Conservation (phyloP, 495 filamentous ascomycete species). For the Neurospora sp. region DNA sequence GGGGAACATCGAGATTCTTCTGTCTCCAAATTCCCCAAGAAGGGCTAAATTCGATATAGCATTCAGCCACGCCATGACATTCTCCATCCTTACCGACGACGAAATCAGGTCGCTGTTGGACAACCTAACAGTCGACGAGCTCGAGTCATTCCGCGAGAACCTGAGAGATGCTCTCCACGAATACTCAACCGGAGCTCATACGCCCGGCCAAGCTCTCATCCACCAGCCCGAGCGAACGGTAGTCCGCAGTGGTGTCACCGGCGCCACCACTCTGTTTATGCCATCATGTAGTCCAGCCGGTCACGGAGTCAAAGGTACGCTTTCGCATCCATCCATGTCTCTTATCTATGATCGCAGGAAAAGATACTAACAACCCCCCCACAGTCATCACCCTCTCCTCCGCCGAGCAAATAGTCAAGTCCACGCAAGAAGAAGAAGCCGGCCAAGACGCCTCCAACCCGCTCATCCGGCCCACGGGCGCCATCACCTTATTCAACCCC, state of each 20-base stretch:
- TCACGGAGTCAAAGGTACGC: constrained; percentile 41
- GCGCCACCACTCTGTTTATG: constrained; percentile 86
- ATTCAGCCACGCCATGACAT: constrained; percentile 45
- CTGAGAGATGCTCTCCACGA: constrained; percentile 70
- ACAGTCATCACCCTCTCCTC: constrained; percentile 31
- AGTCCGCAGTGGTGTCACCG: constrained; percentile 52
- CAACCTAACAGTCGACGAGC: constrained; percentile 58
- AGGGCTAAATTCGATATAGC: background rate
- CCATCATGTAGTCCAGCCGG: constrained; percentile 50
- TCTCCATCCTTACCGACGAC: constrained; percentile 64
- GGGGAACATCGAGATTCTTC: background rate
- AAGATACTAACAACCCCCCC: background rate
- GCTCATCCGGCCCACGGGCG: constrained; percentile 60
- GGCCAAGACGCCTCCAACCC: constrained; percentile 8
- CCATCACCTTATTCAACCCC: constrained; percentile 59
- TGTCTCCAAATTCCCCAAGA: background rate
- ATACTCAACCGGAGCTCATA: constrained; percentile 63
- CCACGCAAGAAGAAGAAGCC: constrained; percentile 3
- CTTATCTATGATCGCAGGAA: background rate
- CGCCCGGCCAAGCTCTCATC: constrained; percentile 30
- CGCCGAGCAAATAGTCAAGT: constrained; percentile 1
- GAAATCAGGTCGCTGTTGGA: constrained; percentile 63
- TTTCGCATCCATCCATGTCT: background rate
- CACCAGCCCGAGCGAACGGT: constrained; percentile 72
- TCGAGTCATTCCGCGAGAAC: constrained; percentile 51